Base-by-base conservation (phyloP, 2,329 filamentous ascomycete species). In the Fusarium torulosum region DNA sequence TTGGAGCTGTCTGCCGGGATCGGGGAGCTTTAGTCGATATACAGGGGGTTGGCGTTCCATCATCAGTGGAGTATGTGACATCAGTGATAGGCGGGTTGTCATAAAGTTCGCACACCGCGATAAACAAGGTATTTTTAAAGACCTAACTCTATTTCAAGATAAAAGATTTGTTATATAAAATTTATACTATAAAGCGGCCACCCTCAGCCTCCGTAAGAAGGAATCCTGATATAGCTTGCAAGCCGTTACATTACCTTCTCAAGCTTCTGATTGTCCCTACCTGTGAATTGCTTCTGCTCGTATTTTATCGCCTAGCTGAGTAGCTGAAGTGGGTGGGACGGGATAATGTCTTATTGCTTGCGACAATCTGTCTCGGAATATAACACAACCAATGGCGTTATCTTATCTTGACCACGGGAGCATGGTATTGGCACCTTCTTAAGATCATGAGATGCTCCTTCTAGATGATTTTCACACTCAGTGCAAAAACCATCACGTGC, bases 401-500 rank as follows among this genome's bases (percentile, higher is more conserved):
- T 43, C 38, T 53, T 19, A 40, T 33, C 33, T 52, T 49, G 61
- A 54, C 44, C 66, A 69, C 66, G 66, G 23, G 66, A 67, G 44
- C 66, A 62, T 57, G 64, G 44, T 62, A 41, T 38, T 47, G 52
- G 47, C 38, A 53, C 37, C 37, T 23, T 45, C 23, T 58, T 25
- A 33, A 63, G 57, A 67, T 67, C 66, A 69, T 59, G 62, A 33
- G 66, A 44, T 29, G 19, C 37, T n/a, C n/a, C 50, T 66, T 69
- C 35, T 68, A 31, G 23, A n/a, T 25, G 31, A 40, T 38, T 47
- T 53, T 29, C 23, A 29, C 35, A 41, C 27, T 41, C 19, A 25
- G 29, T 35, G 31, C 50, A 49, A 19, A 35, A 20, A 21, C 23
- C 21, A 38, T 44, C 21, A 52, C 45, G 25, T 43, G 59, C 7